Evolutionary conservation across 495 filamentous ascomycete species (phyloP).

Genomic region (Penicillium pulvis): DNA sequence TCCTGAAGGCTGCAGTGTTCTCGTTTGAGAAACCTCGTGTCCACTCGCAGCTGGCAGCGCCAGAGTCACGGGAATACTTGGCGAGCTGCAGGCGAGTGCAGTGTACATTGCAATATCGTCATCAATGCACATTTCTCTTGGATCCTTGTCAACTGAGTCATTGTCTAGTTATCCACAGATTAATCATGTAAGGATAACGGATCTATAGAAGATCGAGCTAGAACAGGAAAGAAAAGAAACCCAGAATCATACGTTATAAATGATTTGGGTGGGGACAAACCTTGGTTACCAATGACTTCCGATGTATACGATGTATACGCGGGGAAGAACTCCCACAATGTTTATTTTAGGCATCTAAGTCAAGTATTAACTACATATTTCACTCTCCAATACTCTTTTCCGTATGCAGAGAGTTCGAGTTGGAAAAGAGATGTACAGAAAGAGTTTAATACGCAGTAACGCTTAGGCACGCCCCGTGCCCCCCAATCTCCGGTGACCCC

Average conservation of each 20-base stretch:
- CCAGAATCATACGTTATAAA: too few relatives aligned
- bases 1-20: neutral
- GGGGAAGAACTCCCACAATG: too few relatives aligned
- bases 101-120: constrained; percentile 13
- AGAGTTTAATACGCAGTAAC: neutral
- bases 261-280: too few relatives aligned
- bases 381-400: neutral
- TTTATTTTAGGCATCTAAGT: too few relatives aligned
- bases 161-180: neutral
- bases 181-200: neutral
- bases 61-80: constrained; percentile 13
- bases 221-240: too few relatives aligned
- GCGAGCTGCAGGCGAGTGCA: constrained; percentile 21
- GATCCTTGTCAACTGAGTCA: neutral
- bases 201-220: neutral
- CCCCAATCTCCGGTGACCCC: constrained; percentile 13
- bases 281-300: too few relatives aligned
- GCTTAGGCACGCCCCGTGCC: constrained; percentile 26
- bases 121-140: constrained; percentile 17
- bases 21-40: neutral
- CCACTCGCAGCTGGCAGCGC: neutral
- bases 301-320: too few relatives aligned
- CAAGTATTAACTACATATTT: too few relatives aligned
- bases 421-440: neutral
- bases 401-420: neutral